Evolutionary conservation across 2,329 filamentous ascomycete genomes (phyloP), one percentile per base, ranked within the genome.

Genomic region (Fusarium solani-melongenae): DNA sequence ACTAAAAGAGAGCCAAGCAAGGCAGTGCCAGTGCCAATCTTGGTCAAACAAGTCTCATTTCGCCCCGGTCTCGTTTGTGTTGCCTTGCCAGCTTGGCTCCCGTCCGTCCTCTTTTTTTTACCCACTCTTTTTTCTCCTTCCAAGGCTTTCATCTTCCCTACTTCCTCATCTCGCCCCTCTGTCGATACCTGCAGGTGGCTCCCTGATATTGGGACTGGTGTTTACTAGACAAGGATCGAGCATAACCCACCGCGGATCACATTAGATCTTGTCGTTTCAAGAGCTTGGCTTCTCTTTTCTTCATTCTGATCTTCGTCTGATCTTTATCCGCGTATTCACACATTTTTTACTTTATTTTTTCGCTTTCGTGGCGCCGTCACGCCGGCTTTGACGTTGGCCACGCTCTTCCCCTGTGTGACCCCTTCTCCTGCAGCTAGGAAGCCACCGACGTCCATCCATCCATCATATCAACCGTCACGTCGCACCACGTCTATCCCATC

Each of bases 21-120:
- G 72, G 72, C 72, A 67, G 72, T 75, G 71, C 71, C 72, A 67
- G 72, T 75, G 71, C 71, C 68, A 44, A 60, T 38, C 58, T 46
- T 53, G 55, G 27, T 51, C 46, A 51, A 46, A 36, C 22, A 59
- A 67, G 55, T 72, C 66, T 74, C 65, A 72, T 74, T 64, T 72
- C 31, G 67, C 51, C 61, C 60, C 71, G 36, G 58, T 31, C 57
- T 69, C 57, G 60, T 61, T 49, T 46, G 59, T 33, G 34, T 70
- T 62, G 66, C 60, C 41, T 63, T 55, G 57, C 17, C 27, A 55
- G 27, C 51, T 34, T 56, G 31, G 33, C n/a, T 56, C 20, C 33
- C 31, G 31, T 36, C 31, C 29, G n/a, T 56, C n/a, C 51, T 36
- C n/a, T 33, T 36, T 24, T 71, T 44, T 29, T 29, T 46, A 63